Evolutionary conservation across 176 grass and related monocot genomes (phyloP).

Genomic region (Stipa capillata): DNA sequence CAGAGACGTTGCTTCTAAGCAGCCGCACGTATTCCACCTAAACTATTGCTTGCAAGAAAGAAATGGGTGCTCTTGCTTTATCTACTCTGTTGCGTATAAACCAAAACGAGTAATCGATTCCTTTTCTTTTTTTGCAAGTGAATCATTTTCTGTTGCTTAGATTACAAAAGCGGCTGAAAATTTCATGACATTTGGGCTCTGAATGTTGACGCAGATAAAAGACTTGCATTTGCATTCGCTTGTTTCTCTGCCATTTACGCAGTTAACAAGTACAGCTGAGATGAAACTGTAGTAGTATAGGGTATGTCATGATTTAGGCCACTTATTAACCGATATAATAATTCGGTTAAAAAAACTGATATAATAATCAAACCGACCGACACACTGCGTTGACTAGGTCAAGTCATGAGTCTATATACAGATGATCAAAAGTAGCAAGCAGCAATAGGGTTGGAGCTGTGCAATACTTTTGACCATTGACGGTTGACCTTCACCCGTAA

Average conservation of each 20-base stretch:
- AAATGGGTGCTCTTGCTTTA: not conserved
- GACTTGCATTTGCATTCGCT: too few species aligned
- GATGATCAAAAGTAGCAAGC: too few species aligned
- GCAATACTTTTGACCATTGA: not conserved
- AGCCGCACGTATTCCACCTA: not conserved
- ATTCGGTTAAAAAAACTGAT: too few species aligned
- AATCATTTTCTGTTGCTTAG: not conserved
- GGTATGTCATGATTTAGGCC: too few species aligned
- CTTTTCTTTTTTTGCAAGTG: not conserved
- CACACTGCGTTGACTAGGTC: not conserved
- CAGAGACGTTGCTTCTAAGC: not conserved
- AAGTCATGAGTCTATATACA: not conserved
- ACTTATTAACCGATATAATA: too few species aligned
- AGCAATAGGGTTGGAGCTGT: not conserved
- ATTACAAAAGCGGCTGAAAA: too few species aligned
- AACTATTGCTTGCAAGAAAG: constrained; percentile 16
- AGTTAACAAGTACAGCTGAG: too few species aligned
- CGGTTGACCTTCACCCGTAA: not conserved
- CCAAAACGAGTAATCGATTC: not conserved
- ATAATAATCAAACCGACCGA: not conserved
- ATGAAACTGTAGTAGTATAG: too few species aligned
- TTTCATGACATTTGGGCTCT: too few species aligned
- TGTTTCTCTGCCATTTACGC: too few species aligned
- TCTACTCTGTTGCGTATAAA: not conserved
- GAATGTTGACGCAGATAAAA: too few species aligned